Conservation (phyloP, 106 monocot species). For the Allium fistulosum region DNA sequence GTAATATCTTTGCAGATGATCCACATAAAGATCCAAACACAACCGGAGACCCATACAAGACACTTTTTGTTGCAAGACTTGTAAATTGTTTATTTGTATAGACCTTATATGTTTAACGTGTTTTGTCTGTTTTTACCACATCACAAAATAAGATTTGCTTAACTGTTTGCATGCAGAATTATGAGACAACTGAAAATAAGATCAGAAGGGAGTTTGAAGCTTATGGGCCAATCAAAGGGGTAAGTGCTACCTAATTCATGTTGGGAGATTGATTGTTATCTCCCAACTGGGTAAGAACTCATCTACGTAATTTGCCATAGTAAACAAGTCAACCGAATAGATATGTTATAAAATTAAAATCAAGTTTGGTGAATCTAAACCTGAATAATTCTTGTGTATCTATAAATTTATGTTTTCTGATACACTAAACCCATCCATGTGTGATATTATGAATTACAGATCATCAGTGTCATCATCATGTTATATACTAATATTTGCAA, state of each 20-base stretch:
- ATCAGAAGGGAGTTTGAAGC: conserved; percentile 99
- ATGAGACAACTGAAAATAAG: conserved; percentile 86
- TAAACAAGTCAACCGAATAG: no score
- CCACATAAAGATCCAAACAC: conserved; percentile 53
- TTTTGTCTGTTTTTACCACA: no score
- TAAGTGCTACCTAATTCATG: conserved; percentile 34
- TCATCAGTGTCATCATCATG: no score
- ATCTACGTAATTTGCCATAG: background rate
- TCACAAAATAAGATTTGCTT: no score
- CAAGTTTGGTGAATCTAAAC: no score
- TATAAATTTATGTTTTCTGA: no score
- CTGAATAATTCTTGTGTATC: no score
- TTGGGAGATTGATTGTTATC: conserved; percentile 36
- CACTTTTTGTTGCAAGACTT: conserved; percentile 88
- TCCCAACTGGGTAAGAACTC: conserved; percentile 38
- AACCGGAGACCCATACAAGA: conserved; percentile 91
- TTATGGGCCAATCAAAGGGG: conserved; percentile 98
- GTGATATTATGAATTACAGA: no score
- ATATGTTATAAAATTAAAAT: no score
- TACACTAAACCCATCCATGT: no score
- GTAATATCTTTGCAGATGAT: conserved; percentile 42
- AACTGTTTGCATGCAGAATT: conserved; percentile 42
- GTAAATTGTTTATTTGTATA: conserved; percentile 28
- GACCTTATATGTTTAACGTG: no score
- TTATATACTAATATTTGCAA: no score